phyloP scores from a whole-genome alignment of 805 yeast genomes.

The Wickerhamiella azyma region DNA sequence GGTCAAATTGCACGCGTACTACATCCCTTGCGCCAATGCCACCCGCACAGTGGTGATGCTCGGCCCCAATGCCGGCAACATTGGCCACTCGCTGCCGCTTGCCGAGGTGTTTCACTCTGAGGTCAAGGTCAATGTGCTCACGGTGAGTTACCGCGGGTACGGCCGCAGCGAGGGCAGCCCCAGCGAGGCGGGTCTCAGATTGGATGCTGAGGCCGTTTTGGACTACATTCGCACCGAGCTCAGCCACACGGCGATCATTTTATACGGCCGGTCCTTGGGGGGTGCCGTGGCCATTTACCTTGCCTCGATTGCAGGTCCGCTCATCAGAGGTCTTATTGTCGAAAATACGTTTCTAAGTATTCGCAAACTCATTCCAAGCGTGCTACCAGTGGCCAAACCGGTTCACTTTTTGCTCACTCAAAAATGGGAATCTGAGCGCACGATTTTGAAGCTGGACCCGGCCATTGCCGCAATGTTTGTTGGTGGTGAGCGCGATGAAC shows the following conservation, averaged over 20 bases:
- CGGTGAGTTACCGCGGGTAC: slow-evolving; percentile 84
- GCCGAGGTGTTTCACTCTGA: slow-evolving; percentile 51
- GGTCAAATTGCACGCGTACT: slow-evolving; percentile 49
- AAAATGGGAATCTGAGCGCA: slow-evolving; percentile 64
- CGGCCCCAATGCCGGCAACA: slow-evolving; percentile 92
- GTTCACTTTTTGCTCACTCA: slow-evolving; percentile 60
- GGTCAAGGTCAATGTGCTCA: slow-evolving; percentile 62
- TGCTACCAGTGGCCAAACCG: slow-evolving; percentile 12
- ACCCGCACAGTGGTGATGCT: slow-evolving; percentile 63
- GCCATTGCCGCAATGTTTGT: slow-evolving; percentile 55
- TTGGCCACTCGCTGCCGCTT: slow-evolving; percentile 78
- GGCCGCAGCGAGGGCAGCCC: slow-evolving; percentile 70
- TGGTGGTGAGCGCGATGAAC: slow-evolving; percentile 68
- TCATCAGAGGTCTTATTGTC: slow-evolving; percentile 51
- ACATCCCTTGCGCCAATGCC: slow-evolving; percentile 26
- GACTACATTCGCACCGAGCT: slow-evolving; percentile 40
- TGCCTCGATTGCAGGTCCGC: slow-evolving; percentile 41
- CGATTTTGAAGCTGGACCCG: slow-evolving; percentile 38
- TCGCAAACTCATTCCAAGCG: slow-evolving; percentile 41
- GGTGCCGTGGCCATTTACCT: slow-evolving; percentile 88
- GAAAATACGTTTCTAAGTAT: slow-evolving; percentile 81
- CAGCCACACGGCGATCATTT: slow-evolving; percentile 38
- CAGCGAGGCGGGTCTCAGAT: slow-evolving; percentile 62
- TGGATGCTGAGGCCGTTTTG: slow-evolving; percentile 66
- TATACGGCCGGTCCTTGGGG: slow-evolving; percentile 85